Percentiles rank a stretch among this genome's conserved stretches.
phyloP scores from a whole-genome alignment of 352 stramenopile genomes.

The Phytophthora pseudosyringae region DNA sequence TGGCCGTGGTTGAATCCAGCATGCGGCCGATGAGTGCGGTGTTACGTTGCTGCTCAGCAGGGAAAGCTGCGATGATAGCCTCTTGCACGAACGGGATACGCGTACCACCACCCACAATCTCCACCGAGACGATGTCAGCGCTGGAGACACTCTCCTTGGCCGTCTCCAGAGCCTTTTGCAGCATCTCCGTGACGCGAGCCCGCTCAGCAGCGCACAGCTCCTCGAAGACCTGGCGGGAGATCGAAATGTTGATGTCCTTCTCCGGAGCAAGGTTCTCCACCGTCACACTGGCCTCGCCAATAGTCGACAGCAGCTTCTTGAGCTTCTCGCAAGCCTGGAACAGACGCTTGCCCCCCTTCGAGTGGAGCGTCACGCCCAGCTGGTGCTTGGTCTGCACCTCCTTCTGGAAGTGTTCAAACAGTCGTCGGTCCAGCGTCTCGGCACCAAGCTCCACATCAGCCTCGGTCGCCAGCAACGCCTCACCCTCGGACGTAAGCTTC shows the following conservation, averaged over 20 bases:
- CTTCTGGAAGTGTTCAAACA: conserved; percentile 85
- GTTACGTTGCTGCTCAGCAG: conserved; percentile 42
- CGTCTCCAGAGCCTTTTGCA: conserved; percentile 54
- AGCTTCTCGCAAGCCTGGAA: conserved; percentile 89
- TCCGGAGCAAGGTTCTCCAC: conserved; percentile 88
- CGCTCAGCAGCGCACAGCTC: conserved; percentile 63
- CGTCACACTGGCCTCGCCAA: conserved; percentile 74
- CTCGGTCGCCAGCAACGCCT: conserved; percentile 61
- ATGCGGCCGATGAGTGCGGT: conserved; percentile 75
- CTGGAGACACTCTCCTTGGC: conserved; percentile 49
- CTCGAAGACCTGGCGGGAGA: conserved; percentile 78
- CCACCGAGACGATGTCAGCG: conserved; percentile 65
- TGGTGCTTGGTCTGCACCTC: conserved; percentile 67
- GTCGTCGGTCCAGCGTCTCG: conserved; percentile 73
- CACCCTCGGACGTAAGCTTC: conserved; percentile 65
- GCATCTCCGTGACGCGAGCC: conserved; percentile 57
- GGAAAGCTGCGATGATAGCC: conserved; percentile 72
- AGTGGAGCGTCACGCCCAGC: conserved; percentile 56
- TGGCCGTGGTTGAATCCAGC: conserved; percentile 88
- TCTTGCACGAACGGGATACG: conserved; percentile 88
- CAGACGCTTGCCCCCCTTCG: conserved; percentile 87
- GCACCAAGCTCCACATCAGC: conserved; percentile 68
- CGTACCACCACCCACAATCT: conserved; percentile 92
- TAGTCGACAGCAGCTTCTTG: conserved; percentile 91
- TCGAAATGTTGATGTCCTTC: conserved; percentile 79